Evolutionary conservation across 805 yeast genomes (phyloP), one percentile per base, ranked within the genome.

Genomic region (Cyberlindnera xishuangbannaensis): DNA sequence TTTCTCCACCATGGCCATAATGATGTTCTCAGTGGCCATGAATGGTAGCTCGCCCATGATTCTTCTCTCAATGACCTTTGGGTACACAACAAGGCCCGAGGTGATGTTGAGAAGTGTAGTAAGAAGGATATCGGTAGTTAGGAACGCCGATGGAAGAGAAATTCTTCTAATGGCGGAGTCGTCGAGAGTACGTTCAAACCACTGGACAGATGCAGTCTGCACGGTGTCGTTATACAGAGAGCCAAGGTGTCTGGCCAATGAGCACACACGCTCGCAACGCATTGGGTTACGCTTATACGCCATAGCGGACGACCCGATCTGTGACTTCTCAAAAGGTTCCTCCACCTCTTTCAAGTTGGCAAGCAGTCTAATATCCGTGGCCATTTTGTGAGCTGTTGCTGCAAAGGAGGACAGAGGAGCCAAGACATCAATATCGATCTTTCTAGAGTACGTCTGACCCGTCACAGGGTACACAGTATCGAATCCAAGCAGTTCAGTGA

Each of bases 241-340:
- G 45, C 95, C 95, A 63, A 92, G 63, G 62, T 90, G 97, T 69
- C 98, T 84, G 15, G 97, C 78, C 47, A 92, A 73, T n/a, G 98
- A 92, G 68, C 98, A 92, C 40, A 92, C 97, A 64, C 98, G 79
- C 70, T 92, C 98, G 58, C 90, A 82, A 70, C 98, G 83, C 98
- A 92, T 92, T 63, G 98, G 98, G 68, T 92, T 92, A 69, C 98
- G 82, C 76, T 92, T 92, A 72, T 92, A 92, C 19, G 98, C 98
- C 98, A 92, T 92, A 27, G 98, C 98, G 36, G 86, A 75, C 10
- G 97, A 87, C 26, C 98, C 98, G 56, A 92, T 92, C 71, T 92
- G 98, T n/a, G 88, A 78, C 67, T 84, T 85, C 70, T 92, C 98
- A 58, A 92, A 92, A 18, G 98, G 98, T 65, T 92, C 98, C 68